Conservation (phyloP, 306 rosid species). For the Cucurbita ficifolia region DNA sequence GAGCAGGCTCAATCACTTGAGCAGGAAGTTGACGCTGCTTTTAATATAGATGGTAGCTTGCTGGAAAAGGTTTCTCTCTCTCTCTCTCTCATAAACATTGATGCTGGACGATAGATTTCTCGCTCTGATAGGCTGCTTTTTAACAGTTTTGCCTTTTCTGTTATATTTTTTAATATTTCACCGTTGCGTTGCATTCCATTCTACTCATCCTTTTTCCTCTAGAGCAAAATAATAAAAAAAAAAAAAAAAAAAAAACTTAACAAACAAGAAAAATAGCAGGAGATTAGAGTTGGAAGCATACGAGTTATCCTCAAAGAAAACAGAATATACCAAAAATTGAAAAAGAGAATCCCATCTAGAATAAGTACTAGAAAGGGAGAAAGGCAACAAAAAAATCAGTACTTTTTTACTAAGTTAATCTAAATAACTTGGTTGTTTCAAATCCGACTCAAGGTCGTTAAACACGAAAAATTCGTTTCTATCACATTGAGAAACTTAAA, state of each 20-base stretch:
- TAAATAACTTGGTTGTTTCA: neutral
- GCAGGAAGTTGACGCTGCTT: constrained; percentile 58
- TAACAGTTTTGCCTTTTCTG: neutral
- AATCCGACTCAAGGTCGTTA: neutral
- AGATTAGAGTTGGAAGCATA: neutral
- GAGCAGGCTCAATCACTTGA: constrained; percentile 54
- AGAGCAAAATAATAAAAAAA: neutral
- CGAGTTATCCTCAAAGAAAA: neutral
- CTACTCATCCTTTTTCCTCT: neutral
- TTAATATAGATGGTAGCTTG: constrained; percentile 44
- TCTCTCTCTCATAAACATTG: neutral
- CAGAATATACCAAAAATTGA: neutral
- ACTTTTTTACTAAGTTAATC: neutral
- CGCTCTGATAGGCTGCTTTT: neutral
- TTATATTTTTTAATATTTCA: neutral
- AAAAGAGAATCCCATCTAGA: neutral
- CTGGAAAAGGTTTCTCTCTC: constrained; percentile 62
- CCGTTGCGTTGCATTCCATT: neutral
- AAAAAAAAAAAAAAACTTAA: neutral
- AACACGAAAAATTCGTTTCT: neutral
- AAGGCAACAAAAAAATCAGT: neutral
- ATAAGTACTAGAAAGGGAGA: neutral
- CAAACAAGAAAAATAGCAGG: neutral
- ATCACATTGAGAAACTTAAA: neutral
- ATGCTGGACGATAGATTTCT: neutral